Percentiles rank a stretch among this genome's conserved stretches.
These are phyloP conservation scores for Sphagnurus paluster DNA, from an alignment of 1,284 basidiomycete genomes.

Conservation along the genomic window DNA sequence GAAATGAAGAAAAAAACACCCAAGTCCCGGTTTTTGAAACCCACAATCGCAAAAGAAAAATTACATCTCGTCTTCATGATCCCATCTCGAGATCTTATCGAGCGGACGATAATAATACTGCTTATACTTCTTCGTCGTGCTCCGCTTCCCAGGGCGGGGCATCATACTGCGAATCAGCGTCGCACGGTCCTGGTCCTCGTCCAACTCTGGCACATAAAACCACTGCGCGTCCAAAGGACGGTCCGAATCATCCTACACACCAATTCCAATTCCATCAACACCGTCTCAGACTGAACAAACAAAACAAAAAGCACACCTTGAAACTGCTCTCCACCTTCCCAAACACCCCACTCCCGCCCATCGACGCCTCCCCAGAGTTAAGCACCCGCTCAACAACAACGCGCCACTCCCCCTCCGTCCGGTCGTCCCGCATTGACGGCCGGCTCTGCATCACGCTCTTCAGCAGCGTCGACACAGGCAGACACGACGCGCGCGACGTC, in stretches of 20 bases:
- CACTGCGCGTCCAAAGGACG: conserved; percentile 63
- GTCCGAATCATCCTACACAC: conserved; percentile 46
- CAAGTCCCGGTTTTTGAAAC: too few species aligned
- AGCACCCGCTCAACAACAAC: conserved; percentile 50
- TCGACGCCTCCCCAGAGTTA: conserved; percentile 43
- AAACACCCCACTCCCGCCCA: conserved; percentile 57
- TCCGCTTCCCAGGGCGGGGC: conserved; percentile 70
- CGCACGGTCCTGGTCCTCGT: conserved; percentile 69
- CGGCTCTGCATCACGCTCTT: conserved; percentile 52
- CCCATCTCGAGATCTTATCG: conserved; percentile 63
- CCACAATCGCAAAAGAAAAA: too few species aligned
- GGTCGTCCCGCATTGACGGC: conserved; percentile 46
- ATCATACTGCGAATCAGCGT: conserved; percentile 65
- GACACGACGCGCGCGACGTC: conserved; percentile 66
- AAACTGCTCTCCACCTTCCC: conserved; percentile 67
- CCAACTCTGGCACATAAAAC: conserved; percentile 74
- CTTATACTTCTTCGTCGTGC: conserved; percentile 76
- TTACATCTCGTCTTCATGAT: conserved; percentile 57
- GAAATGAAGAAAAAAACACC: neutral
- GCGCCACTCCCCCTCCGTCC: conserved; percentile 48
- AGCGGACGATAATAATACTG: conserved; percentile 78
- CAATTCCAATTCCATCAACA: conserved; percentile 1
- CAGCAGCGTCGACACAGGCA: conserved; percentile 56
- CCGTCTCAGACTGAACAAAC: neutral
- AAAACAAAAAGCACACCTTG: conserved; percentile 37